Evolutionary conservation across 768 basidiomycete genomes (phyloP).

Genomic region (Boletus pseudopeckii): DNA sequence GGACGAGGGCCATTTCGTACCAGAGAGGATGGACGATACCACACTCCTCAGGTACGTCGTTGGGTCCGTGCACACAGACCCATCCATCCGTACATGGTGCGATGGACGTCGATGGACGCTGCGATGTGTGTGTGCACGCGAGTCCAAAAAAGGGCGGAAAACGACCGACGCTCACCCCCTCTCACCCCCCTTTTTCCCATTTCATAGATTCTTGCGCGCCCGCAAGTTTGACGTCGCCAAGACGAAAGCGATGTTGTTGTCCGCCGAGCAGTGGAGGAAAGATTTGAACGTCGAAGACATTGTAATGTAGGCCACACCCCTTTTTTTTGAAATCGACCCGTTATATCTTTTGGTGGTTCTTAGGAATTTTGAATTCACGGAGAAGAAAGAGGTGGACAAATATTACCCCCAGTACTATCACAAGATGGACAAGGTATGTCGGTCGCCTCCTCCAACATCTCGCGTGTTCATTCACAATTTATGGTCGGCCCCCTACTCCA

Average conservation of each 20-base stretch:
- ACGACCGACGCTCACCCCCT: neutral
- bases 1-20: conserved; percentile 57
- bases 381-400: conserved; percentile 79
- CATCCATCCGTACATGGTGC: neutral
- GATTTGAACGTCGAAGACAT: conserved; percentile 80
- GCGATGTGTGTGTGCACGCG: neutral
- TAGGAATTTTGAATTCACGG: conserved; percentile 80
- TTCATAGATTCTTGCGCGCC: conserved; percentile 81
- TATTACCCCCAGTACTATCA: conserved; percentile 97
- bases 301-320: conserved; percentile 43
- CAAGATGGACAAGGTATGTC: conserved; percentile 81
- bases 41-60: conserved; percentile 56
- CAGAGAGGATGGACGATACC: conserved; percentile 68
- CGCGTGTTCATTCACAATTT: neutral
- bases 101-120: conserved; percentile 16
- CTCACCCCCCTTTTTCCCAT: too few relatives aligned
- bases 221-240: conserved; percentile 84
- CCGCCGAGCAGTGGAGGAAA: conserved; percentile 86
- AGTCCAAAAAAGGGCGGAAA: neutral
- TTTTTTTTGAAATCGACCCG: too few relatives aligned
- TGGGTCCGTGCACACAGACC: neutral
- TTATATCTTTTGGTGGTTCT: too few relatives aligned
- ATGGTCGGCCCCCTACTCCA: conserved; percentile 27
- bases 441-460: neutral
- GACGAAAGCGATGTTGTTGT: conserved; percentile 80